phyloP scores from a whole-genome alignment of 108 stramenopile genomes.

The Parietichytrium sp. region DNA sequence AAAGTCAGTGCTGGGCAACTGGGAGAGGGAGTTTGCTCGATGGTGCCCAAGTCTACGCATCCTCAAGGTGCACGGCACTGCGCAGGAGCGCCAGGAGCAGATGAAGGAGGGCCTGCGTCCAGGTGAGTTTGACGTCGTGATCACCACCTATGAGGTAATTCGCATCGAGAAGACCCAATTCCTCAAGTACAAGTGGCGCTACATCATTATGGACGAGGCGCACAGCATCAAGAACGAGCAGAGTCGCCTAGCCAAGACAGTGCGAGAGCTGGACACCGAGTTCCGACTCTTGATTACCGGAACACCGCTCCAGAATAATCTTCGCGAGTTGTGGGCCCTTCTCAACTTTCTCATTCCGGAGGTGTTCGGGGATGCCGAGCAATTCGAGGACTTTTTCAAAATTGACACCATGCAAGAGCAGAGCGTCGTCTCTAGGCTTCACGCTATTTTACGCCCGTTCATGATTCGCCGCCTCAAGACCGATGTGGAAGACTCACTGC shows the following conservation, averaged over 20 bases:
- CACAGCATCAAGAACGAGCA: constrained; percentile 99
- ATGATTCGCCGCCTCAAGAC: constrained; percentile 96
- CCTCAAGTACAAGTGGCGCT: constrained; percentile 69
- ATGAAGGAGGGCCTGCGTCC: constrained; percentile 65
- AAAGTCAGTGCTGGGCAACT: constrained; percentile 91
- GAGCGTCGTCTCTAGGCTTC: constrained; percentile 92
- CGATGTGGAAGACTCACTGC: constrained; percentile 88
- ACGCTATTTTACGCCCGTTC: constrained; percentile 91
- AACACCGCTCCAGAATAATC: constrained; percentile 57
- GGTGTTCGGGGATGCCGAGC: constrained; percentile 87
- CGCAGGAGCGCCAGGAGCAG: constrained; percentile 76
- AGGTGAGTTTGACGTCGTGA: constrained; percentile 84
- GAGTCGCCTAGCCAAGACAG: constrained; percentile 72
- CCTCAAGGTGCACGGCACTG: constrained; percentile 84
- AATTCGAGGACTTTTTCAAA: constrained; percentile 93
- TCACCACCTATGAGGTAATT: constrained; percentile 87
- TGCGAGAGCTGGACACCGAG: constrained; percentile 69
- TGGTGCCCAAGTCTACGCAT: constrained; percentile 89
- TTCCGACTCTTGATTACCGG: constrained; percentile 77
- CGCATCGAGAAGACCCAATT: constrained; percentile 78
- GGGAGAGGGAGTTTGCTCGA: constrained; percentile 87
- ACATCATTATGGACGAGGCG: constrained; percentile 84
- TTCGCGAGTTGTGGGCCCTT: constrained; percentile 65
- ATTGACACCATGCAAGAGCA: constrained; percentile 68
- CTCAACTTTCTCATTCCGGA: constrained; percentile 85